phyloP scores from a whole-genome alignment of 208 protist species.

The Vickermania ingenoplastis region DNA sequence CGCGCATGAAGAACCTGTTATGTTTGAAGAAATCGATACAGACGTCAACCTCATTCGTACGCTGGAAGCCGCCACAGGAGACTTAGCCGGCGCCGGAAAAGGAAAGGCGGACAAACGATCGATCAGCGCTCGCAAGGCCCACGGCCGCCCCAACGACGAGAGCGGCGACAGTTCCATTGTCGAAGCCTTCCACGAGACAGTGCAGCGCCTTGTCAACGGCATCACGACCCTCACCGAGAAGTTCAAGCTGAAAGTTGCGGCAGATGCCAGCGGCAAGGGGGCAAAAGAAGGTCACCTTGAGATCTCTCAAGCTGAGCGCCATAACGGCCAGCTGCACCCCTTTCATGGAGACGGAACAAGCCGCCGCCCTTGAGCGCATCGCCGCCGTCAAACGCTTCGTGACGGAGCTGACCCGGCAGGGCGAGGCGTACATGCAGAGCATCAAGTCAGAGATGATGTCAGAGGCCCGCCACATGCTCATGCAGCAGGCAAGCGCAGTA shows the following conservation, averaged over 20 bases:
- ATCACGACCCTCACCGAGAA: slow-evolving; percentile 7
- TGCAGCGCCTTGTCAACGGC: slow-evolving; percentile 3
- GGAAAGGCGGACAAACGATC: not conserved
- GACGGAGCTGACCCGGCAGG: slow-evolving; percentile 22
- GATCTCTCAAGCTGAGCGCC: slow-evolving; percentile 16
- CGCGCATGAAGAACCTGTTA: slow-evolving; percentile 41
- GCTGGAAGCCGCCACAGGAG: slow-evolving; percentile 4
- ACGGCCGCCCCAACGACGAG: not conserved
- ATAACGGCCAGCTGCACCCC: slow-evolving; percentile 25
- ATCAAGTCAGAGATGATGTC: slow-evolving; percentile 19
- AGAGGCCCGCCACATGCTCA: slow-evolving; percentile 9
- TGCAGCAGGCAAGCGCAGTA: slow-evolving; percentile 43
- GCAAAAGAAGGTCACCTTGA: slow-evolving; percentile 23
- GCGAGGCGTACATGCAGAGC: slow-evolving; percentile 23
- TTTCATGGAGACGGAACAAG: slow-evolving; percentile 22
- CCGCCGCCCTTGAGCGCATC: slow-evolving; percentile 24
- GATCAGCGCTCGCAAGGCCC: not conserved
- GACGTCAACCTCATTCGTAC: slow-evolving; percentile 21
- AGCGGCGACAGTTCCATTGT: not conserved
- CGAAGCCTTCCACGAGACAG: slow-evolving; percentile 2
- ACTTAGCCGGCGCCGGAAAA: not conserved
- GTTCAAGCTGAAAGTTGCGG: slow-evolving; percentile 2
- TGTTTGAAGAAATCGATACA: slow-evolving; percentile 50
- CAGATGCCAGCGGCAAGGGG: slow-evolving; percentile 21
- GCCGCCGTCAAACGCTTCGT: slow-evolving; percentile 28